Conservation (phyloP, 441 rosid species). For the Corymbia citriodora region DNA sequence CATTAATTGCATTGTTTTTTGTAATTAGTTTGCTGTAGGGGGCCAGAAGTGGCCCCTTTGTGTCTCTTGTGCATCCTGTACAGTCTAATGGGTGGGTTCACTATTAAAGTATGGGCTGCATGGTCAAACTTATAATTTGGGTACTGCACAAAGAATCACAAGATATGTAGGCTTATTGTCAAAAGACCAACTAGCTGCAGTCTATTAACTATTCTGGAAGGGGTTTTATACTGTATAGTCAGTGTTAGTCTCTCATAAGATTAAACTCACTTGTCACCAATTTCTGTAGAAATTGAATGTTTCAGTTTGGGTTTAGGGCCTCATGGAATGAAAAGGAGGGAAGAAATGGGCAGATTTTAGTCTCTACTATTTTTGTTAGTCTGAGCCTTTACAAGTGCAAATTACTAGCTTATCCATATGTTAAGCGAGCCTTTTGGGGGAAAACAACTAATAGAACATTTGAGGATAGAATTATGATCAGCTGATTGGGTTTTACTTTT, state of each 20-base stretch:
- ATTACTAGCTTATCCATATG: neutral
- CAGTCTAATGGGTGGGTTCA: neutral
- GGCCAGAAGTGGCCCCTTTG: neutral
- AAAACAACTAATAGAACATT: neutral
- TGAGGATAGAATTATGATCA: neutral
- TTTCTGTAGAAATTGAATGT: neutral
- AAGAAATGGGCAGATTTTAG: neutral
- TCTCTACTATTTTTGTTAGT: neutral
- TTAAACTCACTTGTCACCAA: neutral
- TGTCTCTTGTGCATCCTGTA: neutral
- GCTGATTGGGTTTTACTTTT: neutral
- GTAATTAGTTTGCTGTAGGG: neutral
- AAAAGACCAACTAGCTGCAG: neutral
- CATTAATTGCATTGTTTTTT: neutral
- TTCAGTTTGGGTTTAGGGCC: neutral
- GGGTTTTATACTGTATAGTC: neutral
- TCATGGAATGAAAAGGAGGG: neutral
- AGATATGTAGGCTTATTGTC: neutral
- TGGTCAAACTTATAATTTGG: neutral
- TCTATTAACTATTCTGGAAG: neutral
- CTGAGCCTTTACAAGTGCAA: neutral
- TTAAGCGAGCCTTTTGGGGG: neutral
- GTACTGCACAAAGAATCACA: neutral
- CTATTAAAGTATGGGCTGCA: neutral
- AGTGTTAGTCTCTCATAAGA: neutral